These are phyloP conservation scores for Dispira simplex DNA, from an alignment of 192 early-diverging fungal genomes.

Conservation along the genomic window DNA sequence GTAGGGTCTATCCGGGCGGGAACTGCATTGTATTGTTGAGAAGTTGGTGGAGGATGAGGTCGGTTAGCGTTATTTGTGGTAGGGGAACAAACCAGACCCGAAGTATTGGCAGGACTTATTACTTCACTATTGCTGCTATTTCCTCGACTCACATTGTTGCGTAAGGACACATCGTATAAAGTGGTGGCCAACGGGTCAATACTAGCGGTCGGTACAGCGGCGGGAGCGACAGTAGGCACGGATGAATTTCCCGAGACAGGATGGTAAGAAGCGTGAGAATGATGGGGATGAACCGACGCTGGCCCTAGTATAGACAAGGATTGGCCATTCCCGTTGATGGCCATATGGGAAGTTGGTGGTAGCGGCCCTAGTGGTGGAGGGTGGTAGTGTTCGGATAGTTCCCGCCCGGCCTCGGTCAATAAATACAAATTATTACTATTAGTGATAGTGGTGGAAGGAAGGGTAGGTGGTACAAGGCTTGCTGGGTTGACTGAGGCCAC, in stretches of 20 bases:
- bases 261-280: no score
- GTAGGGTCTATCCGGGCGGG: not conserved
- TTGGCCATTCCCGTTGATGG: not conserved
- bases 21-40: not conserved
- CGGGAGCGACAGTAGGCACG: no score
- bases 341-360: not conserved
- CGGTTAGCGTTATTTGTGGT: not conserved
- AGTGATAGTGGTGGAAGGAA: not conserved
- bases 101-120: no score
- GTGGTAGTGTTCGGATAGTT: constrained; percentile 12
- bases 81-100: not conserved
- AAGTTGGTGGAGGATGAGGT: not conserved
- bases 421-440: constrained; percentile 16
- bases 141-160: no score
- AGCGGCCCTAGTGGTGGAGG: not conserved
- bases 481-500: no score
- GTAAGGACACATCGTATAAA: no score
- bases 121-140: no score
- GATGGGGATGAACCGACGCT: no score
- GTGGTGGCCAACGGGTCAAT: no score
- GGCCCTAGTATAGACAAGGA: no score
- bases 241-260: no score
- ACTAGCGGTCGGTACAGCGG: no score
- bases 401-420: constrained; percentile 15
- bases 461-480: not conserved